Evolutionary conservation across 169 alveolate genomes (phyloP), one percentile per base, ranked within the genome.

Genomic region (Pseudocohnilembus persalinus): DNA sequence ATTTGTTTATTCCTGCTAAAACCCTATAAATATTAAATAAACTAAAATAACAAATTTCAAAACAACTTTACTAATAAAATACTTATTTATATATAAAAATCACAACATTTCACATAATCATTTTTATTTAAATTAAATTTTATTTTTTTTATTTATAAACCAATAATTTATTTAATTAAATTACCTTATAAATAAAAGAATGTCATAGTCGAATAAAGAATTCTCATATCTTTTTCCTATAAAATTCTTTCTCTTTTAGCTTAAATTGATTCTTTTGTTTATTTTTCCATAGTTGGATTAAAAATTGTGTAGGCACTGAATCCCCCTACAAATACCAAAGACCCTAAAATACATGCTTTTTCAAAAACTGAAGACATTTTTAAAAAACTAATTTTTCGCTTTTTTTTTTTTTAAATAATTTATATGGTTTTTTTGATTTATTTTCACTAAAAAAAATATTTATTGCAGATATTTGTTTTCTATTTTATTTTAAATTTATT

Each of bases 131-230:
- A n/a, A n/a, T n/a, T n/a, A n/a, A n/a, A n/a, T n/a, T n/a, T n/a
- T n/a, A n/a, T n/a, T n/a, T n/a, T n/a, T n/a, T n/a, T n/a, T n/a
- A n/a, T n/a, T n/a, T n/a, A n/a, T n/a, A n/a, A n/a, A n/a, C n/a
- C n/a, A n/a, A n/a, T n/a, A 49, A 49, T 49, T 49, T 49, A 49
- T 49, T 49, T n/a, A n/a, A n/a, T n/a, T n/a, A n/a, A n/a, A n/a
- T 49, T 49, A 49, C 84, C 84, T 79, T 79, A 16, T 63, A 79
- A 79, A 49, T 79, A 79, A 49, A 79, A 79, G 76, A 79, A 79
- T 35, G 84, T 79, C 84, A 79, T 79, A 15, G 84, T 79, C 29
- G 84, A 79, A 63, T 79, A 79, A 33, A 79, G 32, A 29, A 79
- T 72, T 49, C 84, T 35, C 84, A 79, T 79, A 29, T 79, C 64